Percentiles rank a stretch among this genome's conserved stretches.
phyloP scores from a whole-genome alignment of 495 filamentous ascomycete species.

The Podospora australis region DNA sequence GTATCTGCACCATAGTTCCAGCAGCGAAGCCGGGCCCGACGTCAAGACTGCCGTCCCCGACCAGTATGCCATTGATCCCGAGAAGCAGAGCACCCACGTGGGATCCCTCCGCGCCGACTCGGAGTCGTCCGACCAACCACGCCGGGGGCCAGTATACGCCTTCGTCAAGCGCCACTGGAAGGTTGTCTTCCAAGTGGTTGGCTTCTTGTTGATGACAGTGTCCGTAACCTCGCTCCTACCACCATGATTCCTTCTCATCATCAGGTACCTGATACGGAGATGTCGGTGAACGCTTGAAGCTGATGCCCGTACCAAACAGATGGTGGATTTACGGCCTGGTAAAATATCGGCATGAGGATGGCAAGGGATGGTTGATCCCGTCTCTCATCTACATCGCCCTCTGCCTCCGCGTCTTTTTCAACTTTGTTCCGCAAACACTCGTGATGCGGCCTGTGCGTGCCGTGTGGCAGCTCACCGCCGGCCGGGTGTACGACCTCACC shows the following conservation, averaged over 20 bases:
- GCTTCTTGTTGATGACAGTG: constrained; percentile 20
- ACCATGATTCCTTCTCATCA: too few species aligned
- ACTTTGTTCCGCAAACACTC: constrained; percentile 62
- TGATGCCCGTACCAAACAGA: constrained; percentile 41
- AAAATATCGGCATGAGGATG: constrained; percentile 62
- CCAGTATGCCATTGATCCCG: constrained; percentile 17
- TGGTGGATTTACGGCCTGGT: constrained; percentile 87
- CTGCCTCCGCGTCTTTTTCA: constrained; percentile 63
- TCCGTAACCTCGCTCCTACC: constrained; percentile 15
- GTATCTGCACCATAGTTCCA: not conserved
- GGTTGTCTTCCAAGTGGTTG: constrained; percentile 6
- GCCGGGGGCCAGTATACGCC: not conserved
- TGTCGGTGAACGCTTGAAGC: not conserved
- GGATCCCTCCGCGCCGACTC: constrained; percentile 14
- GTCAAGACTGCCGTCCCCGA: constrained; percentile 5
- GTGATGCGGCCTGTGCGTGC: constrained; percentile 57
- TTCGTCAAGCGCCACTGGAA: constrained; percentile 12
- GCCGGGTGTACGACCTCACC: constrained; percentile 44
- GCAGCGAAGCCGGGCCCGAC: constrained; percentile 6
- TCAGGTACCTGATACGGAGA: not conserved
- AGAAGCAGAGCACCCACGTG: constrained; percentile 21
- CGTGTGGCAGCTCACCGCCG: constrained; percentile 59
- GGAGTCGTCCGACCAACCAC: not conserved
- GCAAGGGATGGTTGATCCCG: constrained; percentile 76
- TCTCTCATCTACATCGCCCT: constrained; percentile 76